Evolutionary conservation across 768 basidiomycete species (phyloP).

Genomic region (Fomitopsis pulvina): DNA sequence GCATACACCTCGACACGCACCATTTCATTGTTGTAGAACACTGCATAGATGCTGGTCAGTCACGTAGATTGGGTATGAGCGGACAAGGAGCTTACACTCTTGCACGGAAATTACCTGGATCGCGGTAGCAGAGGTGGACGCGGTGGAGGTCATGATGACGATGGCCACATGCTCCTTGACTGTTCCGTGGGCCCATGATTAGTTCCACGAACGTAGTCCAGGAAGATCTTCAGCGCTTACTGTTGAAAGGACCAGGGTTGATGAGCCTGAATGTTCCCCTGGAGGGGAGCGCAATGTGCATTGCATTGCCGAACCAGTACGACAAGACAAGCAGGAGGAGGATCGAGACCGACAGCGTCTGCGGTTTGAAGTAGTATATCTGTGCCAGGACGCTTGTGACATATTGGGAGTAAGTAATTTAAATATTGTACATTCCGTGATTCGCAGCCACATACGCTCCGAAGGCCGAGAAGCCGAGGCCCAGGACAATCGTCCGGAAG

Average conservation of each 20-base stretch:
- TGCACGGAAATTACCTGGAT: slow-evolving; percentile 27
- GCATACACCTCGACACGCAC: too few relatives aligned
- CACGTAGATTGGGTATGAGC: background rate
- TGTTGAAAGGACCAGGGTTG: slow-evolving; percentile 34
- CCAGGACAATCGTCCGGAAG: slow-evolving; percentile 51
- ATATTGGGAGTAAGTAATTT: too few relatives aligned
- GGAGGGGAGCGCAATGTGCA: slow-evolving; percentile 29
- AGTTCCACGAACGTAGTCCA: too few relatives aligned
- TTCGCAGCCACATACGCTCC: slow-evolving; percentile 39
- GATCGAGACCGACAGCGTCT: slow-evolving; percentile 41
- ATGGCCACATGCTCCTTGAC: slow-evolving; percentile 31
- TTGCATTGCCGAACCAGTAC: slow-evolving; percentile 40
- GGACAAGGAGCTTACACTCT: slow-evolving; percentile 17
- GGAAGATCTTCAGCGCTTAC: slow-evolving; percentile 14
- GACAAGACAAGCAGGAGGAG: slow-evolving; percentile 47
- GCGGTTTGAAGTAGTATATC: slow-evolving; percentile 35
- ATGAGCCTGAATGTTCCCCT: slow-evolving; percentile 24
- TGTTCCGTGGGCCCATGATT: too few relatives aligned
- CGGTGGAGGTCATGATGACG: slow-evolving; percentile 28
- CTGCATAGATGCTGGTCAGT: slow-evolving; percentile 1
- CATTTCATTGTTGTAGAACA: slow-evolving; percentile 34
- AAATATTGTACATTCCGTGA: too few relatives aligned
- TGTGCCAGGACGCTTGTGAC: slow-evolving; percentile 24
- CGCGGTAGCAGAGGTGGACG: slow-evolving; percentile 24
- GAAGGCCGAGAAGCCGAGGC: slow-evolving; percentile 50